phyloP scores from a whole-genome alignment of 1,139 yeast species.

The Nakaseomyces bracarensis region DNA sequence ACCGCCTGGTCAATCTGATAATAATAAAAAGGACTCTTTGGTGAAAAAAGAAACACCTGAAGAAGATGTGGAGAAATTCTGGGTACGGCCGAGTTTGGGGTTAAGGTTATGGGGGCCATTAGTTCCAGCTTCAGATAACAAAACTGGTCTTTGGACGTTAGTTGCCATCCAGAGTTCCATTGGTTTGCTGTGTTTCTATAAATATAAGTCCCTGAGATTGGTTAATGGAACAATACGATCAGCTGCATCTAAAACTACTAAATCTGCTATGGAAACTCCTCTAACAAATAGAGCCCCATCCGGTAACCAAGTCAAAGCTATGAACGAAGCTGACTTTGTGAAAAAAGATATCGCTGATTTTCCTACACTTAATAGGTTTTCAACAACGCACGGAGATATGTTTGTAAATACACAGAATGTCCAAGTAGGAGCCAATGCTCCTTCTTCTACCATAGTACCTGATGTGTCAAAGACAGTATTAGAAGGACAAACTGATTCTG shows the following conservation, averaged over 20 bases:
- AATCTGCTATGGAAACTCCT: background rate
- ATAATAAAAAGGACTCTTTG: background rate
- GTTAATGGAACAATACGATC: background rate
- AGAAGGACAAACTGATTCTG: background rate
- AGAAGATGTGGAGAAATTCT: conserved; percentile 21
- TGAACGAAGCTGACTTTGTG: conserved; percentile 7
- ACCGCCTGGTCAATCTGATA: conserved; percentile 16
- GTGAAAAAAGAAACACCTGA: conserved; percentile 11
- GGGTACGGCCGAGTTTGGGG: conserved; percentile 46
- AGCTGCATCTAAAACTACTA: background rate
- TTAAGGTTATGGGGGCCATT: conserved; percentile 53
- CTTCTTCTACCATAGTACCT: conserved; percentile 15
- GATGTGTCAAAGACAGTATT: conserved; percentile 9
- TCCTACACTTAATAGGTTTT: conserved; percentile 31
- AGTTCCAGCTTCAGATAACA: conserved; percentile 55
- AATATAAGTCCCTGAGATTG: conserved; percentile 18
- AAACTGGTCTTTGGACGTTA: conserved; percentile 41
- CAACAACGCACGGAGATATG: conserved; percentile 16
- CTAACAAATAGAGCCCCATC: background rate
- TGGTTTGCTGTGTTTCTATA: conserved; percentile 33
- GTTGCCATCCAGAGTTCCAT: conserved; percentile 42
- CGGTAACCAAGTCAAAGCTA: background rate
- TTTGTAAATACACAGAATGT: conserved; percentile 2
- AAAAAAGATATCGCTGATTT: conserved; percentile 28
- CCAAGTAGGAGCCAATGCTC: background rate